Evolutionary conservation across 192 early-diverging fungal genomes (phyloP), one percentile per base, ranked within the genome.

Genomic region (Coemansia sp.): DNA sequence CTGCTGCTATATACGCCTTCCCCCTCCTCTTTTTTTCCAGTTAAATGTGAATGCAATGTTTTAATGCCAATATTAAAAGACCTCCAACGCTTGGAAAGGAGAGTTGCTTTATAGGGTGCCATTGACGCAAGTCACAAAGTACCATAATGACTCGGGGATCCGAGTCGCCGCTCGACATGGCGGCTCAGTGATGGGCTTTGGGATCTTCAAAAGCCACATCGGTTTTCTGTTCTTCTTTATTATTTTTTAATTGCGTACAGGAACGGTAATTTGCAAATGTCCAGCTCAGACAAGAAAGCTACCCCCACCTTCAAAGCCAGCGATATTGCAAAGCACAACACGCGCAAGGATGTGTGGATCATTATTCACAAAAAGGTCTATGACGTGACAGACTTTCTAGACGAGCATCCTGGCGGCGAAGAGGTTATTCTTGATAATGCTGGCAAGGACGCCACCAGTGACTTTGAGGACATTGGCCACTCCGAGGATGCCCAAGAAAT

Each of bases 321-420:
- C 16, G 81, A 97, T 58, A 85, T 97, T 57, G 61, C 86, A 37
- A 36, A 70, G 36, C 92, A 94, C 80, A 83, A 74, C 71, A 83
- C 73, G 53, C 83, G 83, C 53, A 60, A 78, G 41, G 89, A 91
- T 75, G 78, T 91, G 53, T 97, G 91, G 84, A 81, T 94, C 71
- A 67, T 85, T 40, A 80, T 97, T 21, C 75, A 84, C 49, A 83
- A 82, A 52, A 88, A 89, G 56, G 91, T 93, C 41, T 90, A 89
- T 70, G 83, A 92, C 65, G 81, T 88, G 59, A 86, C 90, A 42
- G 75, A 81, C 28, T 92, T 92, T 57, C 81, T 90, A 54, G 87
- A 90, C 63, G 88, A 96, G 90, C 95, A 98, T 72, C 95, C 95
- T 19, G 96, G 96, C 70, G 96, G 96, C 68, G 96, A 96, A 78